Evolutionary conservation across 2,329 filamentous ascomycete genomes (phyloP), one percentile per base, ranked within the genome.

Genomic region (Fusarium pilosicola): DNA sequence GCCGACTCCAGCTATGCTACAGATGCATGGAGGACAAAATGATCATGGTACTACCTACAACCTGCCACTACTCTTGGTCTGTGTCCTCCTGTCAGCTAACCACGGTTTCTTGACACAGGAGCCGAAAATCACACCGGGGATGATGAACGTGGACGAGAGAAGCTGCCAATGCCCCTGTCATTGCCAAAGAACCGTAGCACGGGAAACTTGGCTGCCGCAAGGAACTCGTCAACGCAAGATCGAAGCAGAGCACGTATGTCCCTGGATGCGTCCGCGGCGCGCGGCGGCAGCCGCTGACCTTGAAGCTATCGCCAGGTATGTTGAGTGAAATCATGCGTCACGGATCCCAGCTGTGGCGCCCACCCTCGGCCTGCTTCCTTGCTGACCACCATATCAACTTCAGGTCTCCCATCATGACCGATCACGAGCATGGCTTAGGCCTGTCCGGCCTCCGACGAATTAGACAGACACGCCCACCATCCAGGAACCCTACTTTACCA

Each of bases 361-460:
- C 68, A 55, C 56, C 60, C 49, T 67, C 62, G 55, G 65, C 60
- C 62, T 61, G 52, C 46, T 68, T 68, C 54, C 46, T 56, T 77
- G 73, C 76, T 80, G 77, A 80, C 79, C 74, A 74, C 71, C 74
- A 62, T 65, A 63, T 54, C 68, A 76, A 76, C 68, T 77, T 62
- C 81, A 97, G 94, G 86, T 94, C 94, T 79, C 90, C 94, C 79
- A 89, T 97, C 80, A 89, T 97, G 81, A 88, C 91, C 74, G 95
- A 96, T 83, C 94, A 96, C 84, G 95, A 97, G 79, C 93, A 96
- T 87, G 94, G 94, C 77, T 85, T 96, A 72, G 94, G 94, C 62
- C 88, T 92, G 49, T 97, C 94, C 64, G 95, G 96, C 75, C 88
- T 99, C 79, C 93, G 95, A 81, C 93, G 96, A 79, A 99, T 99